Percentiles rank a stretch among this genome's conserved stretches.
Conservation (phyloP, 1,284 basidiomycete species). For the Ganoderma multipileum region DNA sequence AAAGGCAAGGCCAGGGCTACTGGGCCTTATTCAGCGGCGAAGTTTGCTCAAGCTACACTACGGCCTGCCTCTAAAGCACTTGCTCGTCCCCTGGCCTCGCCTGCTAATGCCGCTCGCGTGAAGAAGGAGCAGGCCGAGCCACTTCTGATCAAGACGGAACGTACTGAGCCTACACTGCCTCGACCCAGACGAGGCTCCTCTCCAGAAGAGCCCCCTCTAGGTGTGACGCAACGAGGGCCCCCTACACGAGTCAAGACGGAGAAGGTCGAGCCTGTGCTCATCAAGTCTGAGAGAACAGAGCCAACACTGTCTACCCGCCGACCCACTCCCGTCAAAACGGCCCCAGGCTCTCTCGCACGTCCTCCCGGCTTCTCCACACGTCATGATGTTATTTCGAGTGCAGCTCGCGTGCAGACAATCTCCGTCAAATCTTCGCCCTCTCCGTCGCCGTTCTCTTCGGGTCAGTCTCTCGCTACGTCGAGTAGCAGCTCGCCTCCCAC, state of each 20-base stretch:
- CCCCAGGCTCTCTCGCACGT: background rate
- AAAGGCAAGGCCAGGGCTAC: conserved; percentile 16
- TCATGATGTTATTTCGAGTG: background rate
- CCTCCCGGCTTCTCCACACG: background rate
- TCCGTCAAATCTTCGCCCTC: conserved; percentile 2
- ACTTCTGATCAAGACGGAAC: conserved; percentile 1
- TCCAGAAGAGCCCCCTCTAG: conserved; percentile 1
- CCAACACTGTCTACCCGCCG: background rate
- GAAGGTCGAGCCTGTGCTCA: background rate
- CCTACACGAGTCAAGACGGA: background rate
- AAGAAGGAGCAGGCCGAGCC: conserved; percentile 7
- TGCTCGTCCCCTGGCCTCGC: background rate
- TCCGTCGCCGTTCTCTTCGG: conserved; percentile 3
- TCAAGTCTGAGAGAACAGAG: conserved; percentile 6
- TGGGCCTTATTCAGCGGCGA: background rate
- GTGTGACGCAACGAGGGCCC: conserved; percentile 1
- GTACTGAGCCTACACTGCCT: background rate
- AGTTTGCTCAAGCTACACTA: background rate
- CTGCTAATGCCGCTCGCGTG: background rate
- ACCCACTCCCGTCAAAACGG: background rate
- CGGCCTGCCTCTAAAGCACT: background rate
- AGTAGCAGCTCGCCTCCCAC: conserved; percentile 5
- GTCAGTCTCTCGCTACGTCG: background rate
- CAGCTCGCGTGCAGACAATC: background rate
- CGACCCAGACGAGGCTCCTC: background rate